A percentile compares a stretch with the other conserved stretches of the same genome.
Conservation (phyloP, 495 filamentous ascomycete species). For the Lasiosphaeria miniovina region DNA sequence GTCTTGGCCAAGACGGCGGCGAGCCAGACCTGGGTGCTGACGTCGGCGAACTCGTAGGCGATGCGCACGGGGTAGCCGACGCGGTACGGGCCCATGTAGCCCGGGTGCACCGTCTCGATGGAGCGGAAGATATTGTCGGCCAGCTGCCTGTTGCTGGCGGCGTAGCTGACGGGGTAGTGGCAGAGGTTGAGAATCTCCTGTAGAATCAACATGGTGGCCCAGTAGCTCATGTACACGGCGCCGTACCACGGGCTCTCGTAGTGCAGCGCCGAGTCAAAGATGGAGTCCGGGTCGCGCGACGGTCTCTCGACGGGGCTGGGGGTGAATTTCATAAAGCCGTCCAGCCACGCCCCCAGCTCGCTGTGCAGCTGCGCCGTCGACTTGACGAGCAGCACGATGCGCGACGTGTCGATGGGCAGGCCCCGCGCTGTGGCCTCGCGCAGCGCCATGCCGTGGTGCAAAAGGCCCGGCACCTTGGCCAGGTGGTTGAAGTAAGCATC, state of each 20-base stretch:
- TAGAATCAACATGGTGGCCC: slow-evolving; percentile 21
- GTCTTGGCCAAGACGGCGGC: slow-evolving; percentile 10
- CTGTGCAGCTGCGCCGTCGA: slow-evolving; percentile 2
- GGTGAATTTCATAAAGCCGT: not conserved
- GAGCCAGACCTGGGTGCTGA: slow-evolving; percentile 17
- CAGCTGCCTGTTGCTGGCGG: slow-evolving; percentile 9
- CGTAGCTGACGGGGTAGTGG: slow-evolving; percentile 5
- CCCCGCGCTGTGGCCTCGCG: slow-evolving; percentile 10
- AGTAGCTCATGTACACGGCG: slow-evolving; percentile 18
- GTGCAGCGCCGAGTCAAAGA: slow-evolving; percentile 9
- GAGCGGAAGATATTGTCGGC: slow-evolving; percentile 19
- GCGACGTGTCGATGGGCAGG: slow-evolving; percentile 4
- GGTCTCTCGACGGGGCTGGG: slow-evolving; percentile 5
- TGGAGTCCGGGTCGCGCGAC: slow-evolving; percentile 9
- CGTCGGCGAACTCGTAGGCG: slow-evolving; percentile 18
- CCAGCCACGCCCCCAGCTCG: slow-evolving; percentile 11
- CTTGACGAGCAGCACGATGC: not conserved
- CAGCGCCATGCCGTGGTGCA: slow-evolving; percentile 14
- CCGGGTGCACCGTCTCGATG: slow-evolving; percentile 13
- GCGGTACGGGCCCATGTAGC: slow-evolving; percentile 21
- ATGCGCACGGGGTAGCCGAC: slow-evolving; percentile 19
- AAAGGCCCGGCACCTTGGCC: slow-evolving; percentile 16
- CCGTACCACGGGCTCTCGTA: slow-evolving; percentile 15
- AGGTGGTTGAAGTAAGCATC: slow-evolving; percentile 15
- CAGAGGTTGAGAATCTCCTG: slow-evolving; percentile 17